Evolutionary conservation across 176 grass and related monocot species (phyloP), one percentile per base, ranked within the genome.

Genomic region (Ensete ventricosum): DNA sequence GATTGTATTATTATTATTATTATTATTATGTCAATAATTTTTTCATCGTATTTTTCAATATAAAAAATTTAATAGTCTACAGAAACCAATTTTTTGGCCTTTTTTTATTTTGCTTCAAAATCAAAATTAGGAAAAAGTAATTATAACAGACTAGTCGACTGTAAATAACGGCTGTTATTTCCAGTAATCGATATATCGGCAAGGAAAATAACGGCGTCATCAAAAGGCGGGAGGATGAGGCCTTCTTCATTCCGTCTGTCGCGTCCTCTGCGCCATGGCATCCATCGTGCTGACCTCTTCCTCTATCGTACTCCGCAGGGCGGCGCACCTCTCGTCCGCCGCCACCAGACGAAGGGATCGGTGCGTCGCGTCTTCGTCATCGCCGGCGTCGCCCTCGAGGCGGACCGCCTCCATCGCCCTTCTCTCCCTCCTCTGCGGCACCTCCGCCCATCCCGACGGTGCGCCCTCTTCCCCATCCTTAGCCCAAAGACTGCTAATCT

Each of bases 341-440:
- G 23, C 34, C 7, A 16, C 21, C 19, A 62, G 58, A 14, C 54
- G 43, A 27, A 73, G 71, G 59, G 63, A 63, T 9, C 22, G 52
- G 49, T 55, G 64, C 55, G 20, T 11, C 4, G 76, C 70, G 52
- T 79, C 17, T 8, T 69, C 29, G 1, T 74, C 11, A 16, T 23
- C 83, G 14, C 19, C 70, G 14, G 62, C 67, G 22, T 0, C 73
- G 9, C 55, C 52, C 55, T 72, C 85, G 14, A 70, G 81, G 64
- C 85, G 85, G 52, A 50, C 76, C 17, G 70, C 76, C 71, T 79
- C 80, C 62, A 19, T 76, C 69, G 62, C 80, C 11, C 50, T 78
- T 64, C 24, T 87, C 25, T 62, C 82, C 67, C 68, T 80, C 71
- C 67, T 87, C 26, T 50, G 55, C 21, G 80, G 55, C 62, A 72